These are phyloP conservation scores for Lentinula edodes DNA, from an alignment of 768 basidiomycete species.

Conservation along the genomic window DNA sequence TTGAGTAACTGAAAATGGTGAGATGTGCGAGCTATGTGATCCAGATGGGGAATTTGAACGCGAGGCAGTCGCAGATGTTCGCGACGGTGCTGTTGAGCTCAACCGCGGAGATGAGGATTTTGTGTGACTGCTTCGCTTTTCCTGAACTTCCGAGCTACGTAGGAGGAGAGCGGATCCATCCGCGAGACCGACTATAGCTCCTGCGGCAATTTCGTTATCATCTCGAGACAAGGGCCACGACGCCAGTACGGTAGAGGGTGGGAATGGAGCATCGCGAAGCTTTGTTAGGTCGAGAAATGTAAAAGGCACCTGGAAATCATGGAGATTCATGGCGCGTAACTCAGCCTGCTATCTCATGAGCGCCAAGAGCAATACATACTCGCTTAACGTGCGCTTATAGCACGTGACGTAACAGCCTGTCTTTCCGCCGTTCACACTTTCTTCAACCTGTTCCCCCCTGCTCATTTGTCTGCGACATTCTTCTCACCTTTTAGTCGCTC, in stretches of 20 bases:
- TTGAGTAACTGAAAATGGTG: slow-evolving; percentile 49
- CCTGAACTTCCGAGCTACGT: slow-evolving; percentile 1
- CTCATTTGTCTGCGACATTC: slow-evolving; percentile 6
- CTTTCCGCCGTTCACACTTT: not conserved
- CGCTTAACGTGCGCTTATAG: not conserved
- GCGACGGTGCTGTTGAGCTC: not conserved
- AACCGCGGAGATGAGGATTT: not conserved
- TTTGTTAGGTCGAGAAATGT: not conserved
- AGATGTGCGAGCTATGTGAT: slow-evolving; percentile 28
- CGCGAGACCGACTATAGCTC: not conserved
- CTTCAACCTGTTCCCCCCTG: not conserved
- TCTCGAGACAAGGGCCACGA: not conserved
- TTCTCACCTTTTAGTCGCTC: slow-evolving; percentile 50
- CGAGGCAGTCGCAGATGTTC: slow-evolving; percentile 16
- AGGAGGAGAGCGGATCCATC: slow-evolving; percentile 2
- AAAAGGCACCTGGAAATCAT: not conserved
- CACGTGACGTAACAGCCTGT: not conserved
- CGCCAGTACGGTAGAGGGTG: not conserved
- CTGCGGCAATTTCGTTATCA: not conserved
- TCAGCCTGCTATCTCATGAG: not conserved
- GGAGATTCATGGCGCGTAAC: not conserved
- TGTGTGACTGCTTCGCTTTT: not conserved
- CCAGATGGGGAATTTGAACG: slow-evolving; percentile 32
- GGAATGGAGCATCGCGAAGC: not conserved
- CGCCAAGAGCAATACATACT: no score